These are phyloP conservation scores for Aspergillus latus DNA, from an alignment of 2,329 filamentous ascomycete species.

Conservation along the genomic window DNA sequence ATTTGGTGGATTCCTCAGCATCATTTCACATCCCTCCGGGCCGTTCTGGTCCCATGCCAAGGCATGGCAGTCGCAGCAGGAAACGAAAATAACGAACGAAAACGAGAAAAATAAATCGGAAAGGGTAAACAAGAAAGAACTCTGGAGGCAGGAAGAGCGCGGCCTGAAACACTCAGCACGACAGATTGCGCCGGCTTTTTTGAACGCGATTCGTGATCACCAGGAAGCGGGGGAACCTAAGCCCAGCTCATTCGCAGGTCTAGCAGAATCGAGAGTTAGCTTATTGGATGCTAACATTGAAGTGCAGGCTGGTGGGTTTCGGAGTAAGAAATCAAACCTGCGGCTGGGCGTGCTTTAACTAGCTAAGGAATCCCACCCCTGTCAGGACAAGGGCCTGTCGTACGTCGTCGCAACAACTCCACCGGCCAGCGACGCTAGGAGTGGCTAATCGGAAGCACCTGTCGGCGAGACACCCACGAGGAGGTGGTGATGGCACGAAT, in stretches of 20 bases:
- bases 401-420: constrained; percentile 27
- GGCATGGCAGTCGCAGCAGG: constrained; percentile 19
- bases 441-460: constrained; percentile 20
- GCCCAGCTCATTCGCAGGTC: constrained; percentile 21
- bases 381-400: constrained; percentile 22
- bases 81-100: constrained; percentile 11
- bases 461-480: constrained; percentile 27
- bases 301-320: constrained; percentile 22
- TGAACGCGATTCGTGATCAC: constrained; percentile 22
- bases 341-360: constrained; percentile 21
- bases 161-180: constrained; percentile 23
- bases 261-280: constrained; percentile 21
- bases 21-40: constrained; percentile 20
- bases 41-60: constrained; percentile 22
- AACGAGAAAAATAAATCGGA: constrained; percentile 8
- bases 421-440: constrained; percentile 21
- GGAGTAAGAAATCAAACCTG: constrained; percentile 25
- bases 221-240: constrained; percentile 22
- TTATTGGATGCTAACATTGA: constrained; percentile 26
- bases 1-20: constrained; percentile 15
- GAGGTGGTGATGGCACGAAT: constrained; percentile 11
- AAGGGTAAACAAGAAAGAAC: constrained; percentile 11
- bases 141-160: constrained; percentile 1
- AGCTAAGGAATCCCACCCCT: constrained; percentile 23
- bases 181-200: constrained; percentile 17